These are phyloP conservation scores for Cadophora malorum DNA, from an alignment of 2,329 filamentous ascomycete species.

Conservation along the genomic window DNA sequence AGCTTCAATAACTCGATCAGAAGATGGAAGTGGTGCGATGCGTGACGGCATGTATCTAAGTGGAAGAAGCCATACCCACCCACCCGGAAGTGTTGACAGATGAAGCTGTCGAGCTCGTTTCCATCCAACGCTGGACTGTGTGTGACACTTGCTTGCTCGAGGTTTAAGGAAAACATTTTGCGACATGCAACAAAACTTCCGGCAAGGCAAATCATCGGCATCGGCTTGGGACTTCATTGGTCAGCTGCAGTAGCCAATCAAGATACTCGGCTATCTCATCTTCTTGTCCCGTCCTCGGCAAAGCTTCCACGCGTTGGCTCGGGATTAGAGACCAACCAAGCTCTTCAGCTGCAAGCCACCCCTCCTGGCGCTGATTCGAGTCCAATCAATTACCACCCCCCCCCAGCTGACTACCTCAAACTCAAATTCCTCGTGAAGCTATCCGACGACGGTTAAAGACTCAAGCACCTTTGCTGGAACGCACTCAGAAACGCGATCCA, in stretches of 20 bases:
- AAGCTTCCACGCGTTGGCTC: conserved; percentile 5
- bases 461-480: neutral
- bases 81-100: neutral
- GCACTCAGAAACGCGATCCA: neutral
- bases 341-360: conserved; percentile 3
- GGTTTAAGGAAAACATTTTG: neutral
- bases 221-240: neutral
- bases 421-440: neutral
- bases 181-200: conserved; percentile 1
- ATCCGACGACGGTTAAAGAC: conserved; percentile 16
- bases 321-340: conserved; percentile 11
- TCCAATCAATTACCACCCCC: neutral
- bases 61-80: neutral
- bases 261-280: neutral
- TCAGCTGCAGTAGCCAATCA: neutral
- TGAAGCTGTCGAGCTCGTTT: neutral
- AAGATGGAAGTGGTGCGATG: neutral
- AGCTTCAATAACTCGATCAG: neutral
- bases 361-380: neutral
- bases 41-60: neutral
- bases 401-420: neutral
- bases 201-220: neutral
- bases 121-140: neutral
- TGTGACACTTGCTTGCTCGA: neutral
- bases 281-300: conserved; percentile 10